Conservation (phyloP, 805 yeast genomes). For the Barnettozyma vustinii region DNA sequence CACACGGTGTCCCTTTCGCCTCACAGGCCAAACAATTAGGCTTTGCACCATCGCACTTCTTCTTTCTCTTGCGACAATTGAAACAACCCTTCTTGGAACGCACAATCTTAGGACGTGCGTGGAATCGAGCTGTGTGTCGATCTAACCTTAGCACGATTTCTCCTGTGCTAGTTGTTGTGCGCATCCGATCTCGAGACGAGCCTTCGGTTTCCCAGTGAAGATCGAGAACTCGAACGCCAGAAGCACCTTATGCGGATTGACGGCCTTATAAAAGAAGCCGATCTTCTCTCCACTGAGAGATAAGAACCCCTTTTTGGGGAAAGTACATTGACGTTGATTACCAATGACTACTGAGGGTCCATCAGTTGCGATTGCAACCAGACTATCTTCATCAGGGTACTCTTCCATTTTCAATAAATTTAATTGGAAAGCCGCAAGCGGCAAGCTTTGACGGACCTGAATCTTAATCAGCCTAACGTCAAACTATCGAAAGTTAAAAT, state of each 20-base stretch:
- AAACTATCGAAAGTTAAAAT: too few species aligned
- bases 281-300: neutral
- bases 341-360: too few species aligned
- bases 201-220: too few species aligned
- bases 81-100: constrained; percentile 17
- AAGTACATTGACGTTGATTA: neutral
- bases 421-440: too few species aligned
- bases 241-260: too few species aligned
- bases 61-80: constrained; percentile 45
- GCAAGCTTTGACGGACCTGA: too few species aligned
- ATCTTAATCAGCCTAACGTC: neutral
- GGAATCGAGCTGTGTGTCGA: neutral
- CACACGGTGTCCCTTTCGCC: constrained; percentile 27
- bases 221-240: too few species aligned
- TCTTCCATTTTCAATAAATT: too few species aligned
- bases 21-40: constrained; percentile 38
- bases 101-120: neutral
- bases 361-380: too few species aligned
- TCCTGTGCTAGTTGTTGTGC: neutral
- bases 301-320: neutral
- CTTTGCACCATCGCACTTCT: constrained; percentile 53
- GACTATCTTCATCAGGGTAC: too few species aligned
- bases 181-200: neutral
- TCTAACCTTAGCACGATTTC: neutral
- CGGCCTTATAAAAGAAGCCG: too few species aligned